phyloP scores from a whole-genome alignment of 768 basidiomycete genomes.

The Lactifluus pinguis region DNA sequence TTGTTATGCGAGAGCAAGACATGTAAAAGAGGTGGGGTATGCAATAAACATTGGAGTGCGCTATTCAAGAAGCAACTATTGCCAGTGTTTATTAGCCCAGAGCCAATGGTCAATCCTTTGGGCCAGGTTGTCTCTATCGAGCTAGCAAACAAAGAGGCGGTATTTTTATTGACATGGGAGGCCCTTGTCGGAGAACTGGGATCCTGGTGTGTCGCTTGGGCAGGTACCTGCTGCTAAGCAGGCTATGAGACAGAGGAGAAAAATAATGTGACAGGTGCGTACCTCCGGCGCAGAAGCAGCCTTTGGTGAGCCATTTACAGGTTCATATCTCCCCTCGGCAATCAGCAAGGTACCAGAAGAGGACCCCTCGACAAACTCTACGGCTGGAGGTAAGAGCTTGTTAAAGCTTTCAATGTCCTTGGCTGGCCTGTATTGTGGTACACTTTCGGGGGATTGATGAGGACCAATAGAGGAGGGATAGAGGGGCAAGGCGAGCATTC shows the following conservation, averaged over 20 bases:
- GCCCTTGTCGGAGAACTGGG: neutral
- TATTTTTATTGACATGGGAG: slow-evolving; percentile 19
- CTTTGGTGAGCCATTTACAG: slow-evolving; percentile 65
- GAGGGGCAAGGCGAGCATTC: slow-evolving; percentile 64
- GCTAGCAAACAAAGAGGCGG: slow-evolving; percentile 30
- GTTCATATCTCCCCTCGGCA: slow-evolving; percentile 69
- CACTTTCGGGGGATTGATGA: slow-evolving; percentile 43
- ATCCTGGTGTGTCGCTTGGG: neutral
- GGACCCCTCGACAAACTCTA: slow-evolving; percentile 80
- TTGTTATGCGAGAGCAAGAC: slow-evolving; percentile 44
- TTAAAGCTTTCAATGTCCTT: slow-evolving; percentile 71
- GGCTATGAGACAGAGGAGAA: neutral
- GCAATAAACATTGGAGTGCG: slow-evolving; percentile 84
- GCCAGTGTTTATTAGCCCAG: slow-evolving; percentile 74
- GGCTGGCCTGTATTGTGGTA: slow-evolving; percentile 51
- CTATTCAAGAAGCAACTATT: slow-evolving; percentile 98
- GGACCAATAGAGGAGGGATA: slow-evolving; percentile 46
- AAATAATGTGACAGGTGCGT: slow-evolving; percentile 20
- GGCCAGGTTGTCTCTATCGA: slow-evolving; percentile 63
- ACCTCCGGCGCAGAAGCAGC: slow-evolving; percentile 38
- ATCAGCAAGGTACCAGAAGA: slow-evolving; percentile 67
- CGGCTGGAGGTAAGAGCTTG: slow-evolving; percentile 65
- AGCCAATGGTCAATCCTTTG: slow-evolving; percentile 35
- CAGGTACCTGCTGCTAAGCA: slow-evolving; percentile 1
- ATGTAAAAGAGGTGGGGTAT: slow-evolving; percentile 80